A percentile compares a stretch with the other conserved stretches of the same genome.
phyloP scores from a whole-genome alignment of 768 basidiomycete genomes.

The Leucocoprinus leucothites region DNA sequence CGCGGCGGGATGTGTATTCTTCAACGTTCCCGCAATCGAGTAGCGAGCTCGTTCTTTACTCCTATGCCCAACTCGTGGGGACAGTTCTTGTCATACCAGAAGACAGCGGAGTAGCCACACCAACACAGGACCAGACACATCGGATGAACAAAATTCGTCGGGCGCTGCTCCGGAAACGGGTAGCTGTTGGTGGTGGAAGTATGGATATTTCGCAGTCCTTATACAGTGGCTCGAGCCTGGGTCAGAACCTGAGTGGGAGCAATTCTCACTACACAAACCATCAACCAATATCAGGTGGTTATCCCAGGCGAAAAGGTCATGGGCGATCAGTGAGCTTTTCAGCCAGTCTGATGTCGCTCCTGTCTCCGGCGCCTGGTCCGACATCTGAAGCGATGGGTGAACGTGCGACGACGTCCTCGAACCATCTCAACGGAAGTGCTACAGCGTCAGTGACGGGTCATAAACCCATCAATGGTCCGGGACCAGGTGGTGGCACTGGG shows the following conservation, averaged over 20 bases:
- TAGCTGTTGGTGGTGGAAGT: slow-evolving; percentile 66
- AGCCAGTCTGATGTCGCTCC: slow-evolving; percentile 11
- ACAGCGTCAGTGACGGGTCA: neutral
- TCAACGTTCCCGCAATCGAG: slow-evolving; percentile 46
- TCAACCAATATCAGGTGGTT: neutral
- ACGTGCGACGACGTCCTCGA: neutral
- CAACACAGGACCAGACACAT: slow-evolving; percentile 42
- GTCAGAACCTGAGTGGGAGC: neutral
- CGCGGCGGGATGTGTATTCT: slow-evolving; percentile 38
- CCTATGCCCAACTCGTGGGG: slow-evolving; percentile 80
- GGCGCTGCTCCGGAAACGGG: slow-evolving; percentile 36
- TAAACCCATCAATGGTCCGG: neutral
- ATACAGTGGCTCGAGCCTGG: neutral
- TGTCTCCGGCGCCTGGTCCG: slow-evolving; percentile 3
- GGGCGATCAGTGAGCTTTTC: slow-evolving; percentile 11
- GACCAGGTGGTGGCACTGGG: slow-evolving; percentile 16
- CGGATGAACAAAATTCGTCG: slow-evolving; percentile 46
- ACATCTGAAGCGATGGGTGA: neutral
- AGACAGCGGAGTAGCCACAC: slow-evolving; percentile 25
- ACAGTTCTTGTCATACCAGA: slow-evolving; percentile 54
- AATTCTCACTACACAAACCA: neutral
- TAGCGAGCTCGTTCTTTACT: slow-evolving; percentile 75
- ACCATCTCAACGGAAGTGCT: neutral
- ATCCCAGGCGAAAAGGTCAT: slow-evolving; percentile 3
- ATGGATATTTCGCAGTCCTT: slow-evolving; percentile 70